Base-by-base conservation (phyloP, 495 filamentous ascomycete genomes). In the Neurospora sp. region DNA sequence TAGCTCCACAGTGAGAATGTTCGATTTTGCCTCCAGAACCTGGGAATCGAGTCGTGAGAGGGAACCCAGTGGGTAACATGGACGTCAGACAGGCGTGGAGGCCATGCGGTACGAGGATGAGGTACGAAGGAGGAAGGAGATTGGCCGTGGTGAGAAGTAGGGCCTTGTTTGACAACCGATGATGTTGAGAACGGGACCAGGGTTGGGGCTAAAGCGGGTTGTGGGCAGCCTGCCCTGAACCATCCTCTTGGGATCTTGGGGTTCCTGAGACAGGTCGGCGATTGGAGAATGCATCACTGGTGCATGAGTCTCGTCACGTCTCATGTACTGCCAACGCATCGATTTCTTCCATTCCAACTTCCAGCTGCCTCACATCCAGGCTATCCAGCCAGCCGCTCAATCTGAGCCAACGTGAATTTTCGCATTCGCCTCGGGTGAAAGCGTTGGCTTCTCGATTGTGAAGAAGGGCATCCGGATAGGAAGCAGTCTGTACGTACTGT, bases 291-390 rank as follows among this genome's bases (percentile, higher is more conserved):
- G 71, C 40, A 59, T 70, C 70, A 45, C 17, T 71, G 39, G 40
- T 69, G 38, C 36, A 42, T 28, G 31, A 24, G 76, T 79, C 78
- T 79, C 78, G 75, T 80, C 76, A 77, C 73, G 75, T 74, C 69
- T 77, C 72, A 77, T 79, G 79, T 78, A 78, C 74, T 79, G 80
- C 79, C 80, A 82, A 72, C 73, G 71, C 75, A 75, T 70, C 75
- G 71, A 69, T 75, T 36, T 73, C 66, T 69, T 54, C 36, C 71
- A 72, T 69, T 71, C 70, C 62, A 71, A 43, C 71, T 74, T 70
- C 54, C 54, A 66, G 69, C 69, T 66, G 69, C 66, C 11, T 72
- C 31, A 24, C 39, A 37, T 62, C 28, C 73, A 15, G 19, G 70
- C 62, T 69, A 38, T 70, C 71, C 73, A 72, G 75, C 80, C 80